These are phyloP conservation scores for Candida nonsorbophila DNA, from an alignment of 805 yeast genomes.

Conservation along the genomic window DNA sequence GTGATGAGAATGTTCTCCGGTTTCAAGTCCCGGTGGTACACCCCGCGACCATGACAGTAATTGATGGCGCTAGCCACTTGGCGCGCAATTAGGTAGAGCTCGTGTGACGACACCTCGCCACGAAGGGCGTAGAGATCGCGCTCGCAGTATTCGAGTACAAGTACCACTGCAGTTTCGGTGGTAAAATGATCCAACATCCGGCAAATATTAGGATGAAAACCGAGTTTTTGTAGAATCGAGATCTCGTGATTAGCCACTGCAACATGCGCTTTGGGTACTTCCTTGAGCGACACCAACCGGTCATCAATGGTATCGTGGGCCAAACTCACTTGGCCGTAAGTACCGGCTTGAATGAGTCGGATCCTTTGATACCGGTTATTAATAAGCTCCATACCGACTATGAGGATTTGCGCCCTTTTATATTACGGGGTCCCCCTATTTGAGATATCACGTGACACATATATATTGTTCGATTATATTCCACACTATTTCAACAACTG, in stretches of 20 bases:
- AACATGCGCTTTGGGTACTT: constrained; percentile 22
- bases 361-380: constrained; percentile 38
- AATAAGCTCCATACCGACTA: constrained; percentile 14
- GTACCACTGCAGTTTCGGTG: constrained; percentile 43
- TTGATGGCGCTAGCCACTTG: constrained; percentile 50
- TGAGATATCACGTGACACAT: background rate
- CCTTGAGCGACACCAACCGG: constrained; percentile 47
- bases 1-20: constrained; percentile 65
- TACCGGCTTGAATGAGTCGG: constrained; percentile 47
- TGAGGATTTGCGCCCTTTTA: background rate
- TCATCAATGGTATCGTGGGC: constrained; percentile 36
- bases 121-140: constrained; percentile 59
- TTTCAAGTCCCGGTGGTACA: constrained; percentile 68
- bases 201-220: constrained; percentile 48
- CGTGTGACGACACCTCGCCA: constrained; percentile 13
- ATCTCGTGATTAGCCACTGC: constrained; percentile 53
- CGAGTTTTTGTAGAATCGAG: constrained; percentile 29
- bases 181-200: constrained; percentile 54
- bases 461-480: background rate
- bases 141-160: constrained; percentile 63
- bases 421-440: background rate
- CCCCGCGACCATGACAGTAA: constrained; percentile 52
- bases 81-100: constrained; percentile 34
- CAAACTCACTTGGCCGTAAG: constrained; percentile 57
- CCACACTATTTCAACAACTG: constrained; percentile 36